Conservation (phyloP, 23 red algal species). For the Cyanidiococcus yangmingshanensis region DNA sequence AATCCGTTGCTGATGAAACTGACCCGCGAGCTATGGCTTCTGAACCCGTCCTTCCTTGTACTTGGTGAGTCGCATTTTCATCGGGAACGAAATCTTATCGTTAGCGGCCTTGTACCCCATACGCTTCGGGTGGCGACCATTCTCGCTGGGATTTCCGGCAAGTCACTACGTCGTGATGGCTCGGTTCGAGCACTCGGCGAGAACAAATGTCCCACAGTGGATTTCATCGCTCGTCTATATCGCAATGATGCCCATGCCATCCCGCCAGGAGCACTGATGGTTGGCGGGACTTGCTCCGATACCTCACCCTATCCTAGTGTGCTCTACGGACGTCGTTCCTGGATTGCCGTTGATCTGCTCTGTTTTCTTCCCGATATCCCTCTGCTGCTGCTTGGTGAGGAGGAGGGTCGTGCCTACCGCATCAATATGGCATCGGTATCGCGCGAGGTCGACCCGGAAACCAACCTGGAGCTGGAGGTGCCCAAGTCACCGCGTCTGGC, state of each 20-base stretch:
- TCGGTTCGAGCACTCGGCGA: constrained; percentile 48
- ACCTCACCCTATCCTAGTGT: constrained; percentile 80
- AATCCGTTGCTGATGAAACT: constrained; percentile 95
- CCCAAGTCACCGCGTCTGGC: constrained; percentile 73
- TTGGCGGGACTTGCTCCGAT: constrained; percentile 81
- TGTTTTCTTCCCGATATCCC: constrained; percentile 84
- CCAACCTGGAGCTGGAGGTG: constrained; percentile 54
- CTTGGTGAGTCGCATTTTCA: constrained; percentile 92
- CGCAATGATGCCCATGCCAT: constrained; percentile 57
- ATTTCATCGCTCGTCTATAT: constrained; percentile 66
- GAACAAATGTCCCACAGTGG: constrained; percentile 51
- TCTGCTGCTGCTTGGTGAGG: constrained; percentile 73
- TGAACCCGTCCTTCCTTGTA: constrained; percentile 62
- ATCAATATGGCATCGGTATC: constrained; percentile 56
- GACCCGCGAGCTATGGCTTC: constrained; percentile 78
- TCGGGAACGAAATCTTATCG: constrained; percentile 64
- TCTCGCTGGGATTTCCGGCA: constrained; percentile 81
- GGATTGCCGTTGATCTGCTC: constrained; percentile 88
- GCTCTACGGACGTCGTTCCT: constrained; percentile 76
- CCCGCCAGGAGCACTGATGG: constrained; percentile 66
- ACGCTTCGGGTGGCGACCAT: constrained; percentile 76
- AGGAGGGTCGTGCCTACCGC: constrained; percentile 56
- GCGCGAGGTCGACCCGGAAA: constrained; percentile 44
- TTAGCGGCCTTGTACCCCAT: constrained; percentile 57
- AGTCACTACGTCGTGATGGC: constrained; percentile 84